Conservation (phyloP, 192 early-diverging fungal genomes). For the Coemansia aciculifera region DNA sequence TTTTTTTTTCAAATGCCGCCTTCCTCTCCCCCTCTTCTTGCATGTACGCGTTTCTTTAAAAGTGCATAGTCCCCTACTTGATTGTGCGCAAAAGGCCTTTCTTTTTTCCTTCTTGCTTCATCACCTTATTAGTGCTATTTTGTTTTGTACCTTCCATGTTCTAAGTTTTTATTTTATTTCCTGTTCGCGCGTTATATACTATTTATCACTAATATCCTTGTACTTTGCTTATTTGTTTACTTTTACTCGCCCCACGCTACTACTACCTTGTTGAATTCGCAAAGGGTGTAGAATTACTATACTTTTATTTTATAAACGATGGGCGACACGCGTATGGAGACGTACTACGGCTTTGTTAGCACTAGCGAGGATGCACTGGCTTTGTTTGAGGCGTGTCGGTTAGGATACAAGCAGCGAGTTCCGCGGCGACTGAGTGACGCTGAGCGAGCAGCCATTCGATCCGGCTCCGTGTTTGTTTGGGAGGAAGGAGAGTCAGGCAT, state of each 20-base stretch:
- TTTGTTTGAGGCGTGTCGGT: conserved; percentile 86
- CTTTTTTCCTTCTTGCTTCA: neutral
- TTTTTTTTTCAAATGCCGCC: conserved; percentile 8
- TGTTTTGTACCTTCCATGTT: neutral
- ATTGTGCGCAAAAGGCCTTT: conserved; percentile 5
- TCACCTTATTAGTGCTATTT: conserved; percentile 3
- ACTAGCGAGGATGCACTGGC: conserved; percentile 85
- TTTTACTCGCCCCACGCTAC: neutral
- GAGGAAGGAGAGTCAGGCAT: conserved; percentile 90
- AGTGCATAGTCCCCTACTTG: conserved; percentile 12
- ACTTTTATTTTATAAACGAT: conserved; percentile 17
- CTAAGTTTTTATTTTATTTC: conserved; percentile 1
- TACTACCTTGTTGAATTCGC: neutral
- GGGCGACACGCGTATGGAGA: conserved; percentile 67
- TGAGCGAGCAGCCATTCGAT: conserved; percentile 77
- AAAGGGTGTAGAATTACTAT: neutral
- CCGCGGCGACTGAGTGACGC: conserved; percentile 80
- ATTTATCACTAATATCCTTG: neutral
- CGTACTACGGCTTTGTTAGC: conserved; percentile 82
- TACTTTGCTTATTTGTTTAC: conserved; percentile 16
- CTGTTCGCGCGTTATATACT: conserved; percentile 2
- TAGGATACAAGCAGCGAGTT: conserved; percentile 70
- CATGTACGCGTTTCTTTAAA: neutral
- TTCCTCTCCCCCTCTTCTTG: neutral
- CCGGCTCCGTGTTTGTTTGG: conserved; percentile 89